Evolutionary conservation across 257 asterid genomes (phyloP).

Genomic region (Schizonepeta tenuifolia): DNA sequence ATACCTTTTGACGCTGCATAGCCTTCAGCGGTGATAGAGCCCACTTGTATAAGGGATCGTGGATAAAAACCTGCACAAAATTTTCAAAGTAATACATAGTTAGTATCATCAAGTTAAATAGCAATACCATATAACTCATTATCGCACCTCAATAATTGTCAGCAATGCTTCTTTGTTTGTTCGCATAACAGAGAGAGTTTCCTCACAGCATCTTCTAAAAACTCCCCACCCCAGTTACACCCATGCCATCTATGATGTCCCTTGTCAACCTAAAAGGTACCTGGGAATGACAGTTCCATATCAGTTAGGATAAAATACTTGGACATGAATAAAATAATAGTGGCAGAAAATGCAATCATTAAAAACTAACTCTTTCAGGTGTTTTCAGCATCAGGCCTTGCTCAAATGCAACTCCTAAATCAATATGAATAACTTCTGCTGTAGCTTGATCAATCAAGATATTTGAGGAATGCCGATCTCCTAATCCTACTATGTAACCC

Average conservation of each 20-base stretch:
- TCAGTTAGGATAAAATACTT: slow-evolving; percentile 23
- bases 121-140: slow-evolving; percentile 2
- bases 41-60: slow-evolving; percentile 96
- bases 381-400: slow-evolving; percentile 99
- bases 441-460: slow-evolving; percentile 92
- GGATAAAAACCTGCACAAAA: slow-evolving; percentile 85
- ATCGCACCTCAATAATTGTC: slow-evolving; percentile 87
- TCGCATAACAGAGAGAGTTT: slow-evolving; percentile 95
- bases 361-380: slow-evolving; percentile 81
- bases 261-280: slow-evolving; percentile 94
- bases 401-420: slow-evolving; percentile 98
- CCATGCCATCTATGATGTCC: slow-evolving; percentile 97
- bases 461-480: slow-evolving; percentile 97
- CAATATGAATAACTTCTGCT: slow-evolving; percentile 98
- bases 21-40: slow-evolving; percentile 98
- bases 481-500: slow-evolving; percentile 98
- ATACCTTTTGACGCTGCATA: slow-evolving; percentile 96
- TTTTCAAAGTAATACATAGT: slow-evolving; percentile 19
- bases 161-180: slow-evolving; percentile 93
- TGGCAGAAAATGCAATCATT: slow-evolving; percentile 27
- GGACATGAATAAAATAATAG: slow-evolving; percentile 21
- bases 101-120: slow-evolving; percentile 24
- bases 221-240: slow-evolving; percentile 98
- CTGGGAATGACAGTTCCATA: slow-evolving; percentile 43
- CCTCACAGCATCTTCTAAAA: slow-evolving; percentile 95